These are phyloP conservation scores for Lentithecium fluviatile DNA, from an alignment of 495 filamentous ascomycete species.

Conservation along the genomic window DNA sequence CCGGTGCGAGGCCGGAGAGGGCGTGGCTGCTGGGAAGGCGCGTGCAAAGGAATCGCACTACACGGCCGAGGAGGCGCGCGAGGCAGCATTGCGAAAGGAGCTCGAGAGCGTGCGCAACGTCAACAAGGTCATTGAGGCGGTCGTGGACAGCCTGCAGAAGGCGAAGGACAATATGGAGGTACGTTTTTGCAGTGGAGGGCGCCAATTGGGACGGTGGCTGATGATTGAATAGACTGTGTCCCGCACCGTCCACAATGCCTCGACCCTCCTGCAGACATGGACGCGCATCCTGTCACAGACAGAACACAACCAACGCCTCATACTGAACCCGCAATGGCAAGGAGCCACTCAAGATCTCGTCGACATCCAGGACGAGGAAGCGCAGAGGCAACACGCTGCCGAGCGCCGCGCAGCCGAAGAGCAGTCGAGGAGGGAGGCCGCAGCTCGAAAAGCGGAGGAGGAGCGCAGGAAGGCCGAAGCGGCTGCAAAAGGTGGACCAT, in stretches of 20 bases:
- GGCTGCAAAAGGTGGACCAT: constrained; percentile 46
- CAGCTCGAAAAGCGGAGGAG: constrained; percentile 65
- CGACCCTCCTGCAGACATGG: constrained; percentile 92
- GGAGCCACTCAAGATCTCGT: constrained; percentile 80
- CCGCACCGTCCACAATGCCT: constrained; percentile 80
- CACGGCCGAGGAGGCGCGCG: constrained; percentile 67
- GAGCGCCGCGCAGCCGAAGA: constrained; percentile 73
- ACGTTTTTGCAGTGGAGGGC: constrained; percentile 30
- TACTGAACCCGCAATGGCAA: constrained; percentile 86
- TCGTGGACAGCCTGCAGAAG: constrained; percentile 73
- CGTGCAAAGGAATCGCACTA: constrained; percentile 52
- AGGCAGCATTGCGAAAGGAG: constrained; percentile 71
- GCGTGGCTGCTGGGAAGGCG: constrained; percentile 50
- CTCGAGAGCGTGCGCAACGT: constrained; percentile 79
- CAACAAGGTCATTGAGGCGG: constrained; percentile 81
- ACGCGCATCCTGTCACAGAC: constrained; percentile 93
- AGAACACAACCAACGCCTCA: constrained; percentile 91
- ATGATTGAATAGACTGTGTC: constrained; percentile 68
- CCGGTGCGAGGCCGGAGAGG: constrained; percentile 39
- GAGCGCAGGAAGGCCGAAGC: constrained; percentile 54
- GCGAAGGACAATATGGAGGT: constrained; percentile 92
- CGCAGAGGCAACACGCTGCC: constrained; percentile 66
- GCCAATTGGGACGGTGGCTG: background rate
- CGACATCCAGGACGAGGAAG: constrained; percentile 76
- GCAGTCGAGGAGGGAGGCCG: constrained; percentile 71